Conservation (phyloP, 306 rosid species). For the Trifolium repens region DNA sequence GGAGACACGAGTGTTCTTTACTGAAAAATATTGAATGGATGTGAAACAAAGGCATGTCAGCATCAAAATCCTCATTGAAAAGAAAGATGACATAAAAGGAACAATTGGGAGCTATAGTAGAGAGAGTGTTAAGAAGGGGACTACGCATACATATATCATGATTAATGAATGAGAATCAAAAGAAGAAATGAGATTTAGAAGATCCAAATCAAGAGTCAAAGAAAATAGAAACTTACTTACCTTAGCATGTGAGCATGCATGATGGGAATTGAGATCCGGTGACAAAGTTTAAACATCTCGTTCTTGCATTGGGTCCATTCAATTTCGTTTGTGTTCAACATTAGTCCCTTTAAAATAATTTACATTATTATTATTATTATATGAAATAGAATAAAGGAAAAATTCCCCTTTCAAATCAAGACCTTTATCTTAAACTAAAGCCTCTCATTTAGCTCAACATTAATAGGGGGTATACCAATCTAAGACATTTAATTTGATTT, state of each 20-base stretch:
- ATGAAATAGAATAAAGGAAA: conserved; percentile 8
- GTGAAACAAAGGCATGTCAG: background rate
- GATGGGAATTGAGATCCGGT: conserved; percentile 36
- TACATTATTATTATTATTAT: background rate
- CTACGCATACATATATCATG: background rate
- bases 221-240: background rate
- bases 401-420: conserved; percentile 41
- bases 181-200: background rate
- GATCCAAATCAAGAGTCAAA: conserved; percentile 13
- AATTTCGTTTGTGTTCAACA: background rate
- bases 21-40: background rate
- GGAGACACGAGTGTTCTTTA: background rate
- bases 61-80: background rate
- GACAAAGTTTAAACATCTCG: conserved; percentile 57
- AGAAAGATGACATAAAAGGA: background rate
- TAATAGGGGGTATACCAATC: no score
- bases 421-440: conserved; percentile 15
- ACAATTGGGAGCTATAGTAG: background rate
- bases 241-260: conserved; percentile 14
- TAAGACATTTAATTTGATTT: no score
- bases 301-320: conserved; percentile 46
- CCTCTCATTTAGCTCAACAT: conserved; percentile 7
- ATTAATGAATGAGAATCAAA: background rate
- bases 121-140: background rate
- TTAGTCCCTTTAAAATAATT: background rate